A percentile compares a stretch with the other conserved stretches of the same genome.
phyloP scores from a whole-genome alignment of 1,139 yeast species.

The Blastobotrys niveus region DNA sequence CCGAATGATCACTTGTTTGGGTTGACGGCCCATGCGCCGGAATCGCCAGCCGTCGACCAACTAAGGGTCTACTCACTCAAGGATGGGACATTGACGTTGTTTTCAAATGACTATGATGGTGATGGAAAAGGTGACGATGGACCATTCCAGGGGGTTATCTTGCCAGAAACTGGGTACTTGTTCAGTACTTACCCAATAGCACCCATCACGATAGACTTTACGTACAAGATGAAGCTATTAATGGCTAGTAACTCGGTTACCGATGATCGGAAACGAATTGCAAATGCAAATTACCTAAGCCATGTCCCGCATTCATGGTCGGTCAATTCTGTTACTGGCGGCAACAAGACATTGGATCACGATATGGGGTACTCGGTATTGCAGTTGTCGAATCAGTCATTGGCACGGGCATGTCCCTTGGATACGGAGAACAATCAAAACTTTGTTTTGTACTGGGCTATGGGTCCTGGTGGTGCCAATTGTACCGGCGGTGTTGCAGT shows the following conservation, averaged over 20 bases:
- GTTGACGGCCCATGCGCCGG: not conserved
- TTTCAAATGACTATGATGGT: conserved; percentile 8
- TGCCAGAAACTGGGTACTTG: conserved; percentile 12
- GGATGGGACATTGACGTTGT: conserved; percentile 4
- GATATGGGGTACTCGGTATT: not conserved
- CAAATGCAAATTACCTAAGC: not conserved
- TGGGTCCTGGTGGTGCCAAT: conserved; percentile 10
- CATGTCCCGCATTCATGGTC: conserved; percentile 9
- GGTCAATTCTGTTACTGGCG: not conserved
- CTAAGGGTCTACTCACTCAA: not conserved
- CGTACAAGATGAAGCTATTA: not conserved
- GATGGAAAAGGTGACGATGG: conserved; percentile 9
- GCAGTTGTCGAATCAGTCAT: conserved; percentile 11
- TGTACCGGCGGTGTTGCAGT: conserved; percentile 15
- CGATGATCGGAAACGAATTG: too few relatives aligned
- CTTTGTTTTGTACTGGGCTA: conserved; percentile 17
- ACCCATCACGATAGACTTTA: conserved; percentile 1
- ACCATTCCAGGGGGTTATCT: conserved; percentile 6
- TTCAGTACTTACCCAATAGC: conserved; percentile 5
- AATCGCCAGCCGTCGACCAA: not conserved
- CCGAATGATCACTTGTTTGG: conserved; percentile 5
- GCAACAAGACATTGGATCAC: not conserved
- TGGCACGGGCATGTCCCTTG: conserved; percentile 5
- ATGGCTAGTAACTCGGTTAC: not conserved
- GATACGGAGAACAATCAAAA: not conserved